Conservation (phyloP, 164 flowering plant species). For the Tetracentron sinense region DNA sequence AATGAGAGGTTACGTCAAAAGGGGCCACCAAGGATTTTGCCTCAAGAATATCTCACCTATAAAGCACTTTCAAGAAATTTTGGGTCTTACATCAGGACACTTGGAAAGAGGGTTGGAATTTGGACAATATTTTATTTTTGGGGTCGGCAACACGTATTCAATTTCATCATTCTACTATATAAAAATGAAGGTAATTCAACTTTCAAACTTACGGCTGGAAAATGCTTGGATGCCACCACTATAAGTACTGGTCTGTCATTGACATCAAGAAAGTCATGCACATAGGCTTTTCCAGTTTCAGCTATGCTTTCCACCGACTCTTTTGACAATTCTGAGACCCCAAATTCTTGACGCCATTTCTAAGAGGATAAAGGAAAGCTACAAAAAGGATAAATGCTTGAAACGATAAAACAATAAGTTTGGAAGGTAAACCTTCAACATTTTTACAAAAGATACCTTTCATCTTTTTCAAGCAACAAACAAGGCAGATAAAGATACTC, state of each 20-base stretch:
- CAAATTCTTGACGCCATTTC: conserved; percentile 90
- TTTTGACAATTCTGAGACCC: conserved; percentile 65
- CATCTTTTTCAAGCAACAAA: too few relatives aligned
- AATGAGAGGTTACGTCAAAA: too few relatives aligned
- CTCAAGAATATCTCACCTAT: too few relatives aligned
- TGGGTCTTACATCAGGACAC: too few relatives aligned
- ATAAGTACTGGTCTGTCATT: conserved; percentile 72
- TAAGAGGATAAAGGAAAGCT: conserved; percentile 21
- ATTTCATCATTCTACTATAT: background rate
- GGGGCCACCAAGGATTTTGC: too few relatives aligned
- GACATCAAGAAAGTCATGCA: conserved; percentile 84
- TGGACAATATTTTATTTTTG: too few relatives aligned
- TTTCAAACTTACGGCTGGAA: conserved; percentile 55
- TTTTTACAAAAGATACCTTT: background rate
- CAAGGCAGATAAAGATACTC: background rate
- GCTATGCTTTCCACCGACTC: conserved; percentile 51
- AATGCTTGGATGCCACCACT: conserved; percentile 77
- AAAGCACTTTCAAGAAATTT: too few relatives aligned
- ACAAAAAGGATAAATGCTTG: background rate
- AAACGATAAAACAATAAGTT: too few relatives aligned
- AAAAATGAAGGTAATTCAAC: background rate
- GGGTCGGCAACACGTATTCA: too few relatives aligned
- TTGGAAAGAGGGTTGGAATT: too few relatives aligned
- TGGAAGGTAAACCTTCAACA: too few relatives aligned
- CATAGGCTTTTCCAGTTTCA: conserved; percentile 65